phyloP scores from a whole-genome alignment of 495 filamentous ascomycete species.

The Polyplosphaeria fusca region DNA sequence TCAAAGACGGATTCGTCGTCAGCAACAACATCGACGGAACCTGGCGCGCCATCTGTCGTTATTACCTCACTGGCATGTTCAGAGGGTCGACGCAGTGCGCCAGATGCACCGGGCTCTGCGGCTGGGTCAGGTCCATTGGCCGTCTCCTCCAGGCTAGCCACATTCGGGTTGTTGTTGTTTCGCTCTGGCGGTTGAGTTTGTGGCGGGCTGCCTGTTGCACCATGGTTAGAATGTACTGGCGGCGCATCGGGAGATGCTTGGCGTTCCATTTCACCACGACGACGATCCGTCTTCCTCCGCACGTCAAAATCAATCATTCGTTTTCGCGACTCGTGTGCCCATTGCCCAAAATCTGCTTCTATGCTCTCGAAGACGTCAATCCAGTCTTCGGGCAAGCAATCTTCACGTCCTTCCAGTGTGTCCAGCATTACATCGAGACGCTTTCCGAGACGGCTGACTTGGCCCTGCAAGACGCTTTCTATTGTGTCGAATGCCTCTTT shows the following conservation, averaged over 20 bases:
- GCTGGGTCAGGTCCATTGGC: conserved; percentile 4
- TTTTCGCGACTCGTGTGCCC: conserved; percentile 53
- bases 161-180: not conserved
- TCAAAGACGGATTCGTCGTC: conserved; percentile 11
- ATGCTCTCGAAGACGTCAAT: conserved; percentile 77
- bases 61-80: not conserved
- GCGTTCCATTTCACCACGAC: not conserved
- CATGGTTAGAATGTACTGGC: not conserved
- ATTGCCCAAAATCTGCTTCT: conserved; percentile 75
- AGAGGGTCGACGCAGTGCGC: too few relatives aligned
- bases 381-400: conserved; percentile 83
- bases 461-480: conserved; percentile 60
- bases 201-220: not conserved
- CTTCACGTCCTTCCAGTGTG: conserved; percentile 72
- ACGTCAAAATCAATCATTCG: conserved; percentile 40
- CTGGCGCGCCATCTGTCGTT: not conserved
- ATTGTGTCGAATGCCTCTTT: conserved; percentile 58
- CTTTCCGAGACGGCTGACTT: conserved; percentile 66
- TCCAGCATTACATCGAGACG: conserved; percentile 82
- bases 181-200: not conserved
- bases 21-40: not conserved
- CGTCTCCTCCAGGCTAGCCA: not conserved
- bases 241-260: conserved; percentile 1
- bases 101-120: not conserved
- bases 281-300: conserved; percentile 13